Percentiles rank a stretch among this genome's conserved stretches.
These are phyloP conservation scores for Gilbertella persicaria DNA, from an alignment of 371 early-diverging fungal genomes.

Conservation along the genomic window DNA sequence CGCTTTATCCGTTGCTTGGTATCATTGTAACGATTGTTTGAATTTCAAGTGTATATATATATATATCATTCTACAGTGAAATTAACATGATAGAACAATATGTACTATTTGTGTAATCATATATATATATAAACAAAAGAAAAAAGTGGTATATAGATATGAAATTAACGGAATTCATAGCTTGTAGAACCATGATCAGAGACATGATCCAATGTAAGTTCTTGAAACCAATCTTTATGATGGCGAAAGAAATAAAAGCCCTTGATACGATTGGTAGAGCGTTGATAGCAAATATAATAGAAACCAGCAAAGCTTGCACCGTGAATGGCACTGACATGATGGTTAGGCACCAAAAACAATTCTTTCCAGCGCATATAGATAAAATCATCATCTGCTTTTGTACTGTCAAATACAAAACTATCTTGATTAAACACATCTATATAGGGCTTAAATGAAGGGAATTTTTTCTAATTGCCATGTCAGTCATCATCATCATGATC, in stretches of 20 bases:
- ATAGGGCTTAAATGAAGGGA: constrained; percentile 53
- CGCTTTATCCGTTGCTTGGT: no score
- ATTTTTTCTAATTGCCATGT: constrained; percentile 13
- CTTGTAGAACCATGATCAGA: constrained; percentile 47
- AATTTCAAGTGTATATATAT: no score
- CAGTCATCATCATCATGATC: background rate
- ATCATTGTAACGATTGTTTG: no score
- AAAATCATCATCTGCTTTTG: constrained; percentile 59
- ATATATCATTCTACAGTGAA: no score
- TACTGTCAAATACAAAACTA: constrained; percentile 64
- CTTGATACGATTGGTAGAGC: constrained; percentile 71
- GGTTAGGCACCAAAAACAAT: constrained; percentile 93
- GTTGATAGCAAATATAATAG: constrained; percentile 90
- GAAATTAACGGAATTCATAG: constrained; percentile 51
- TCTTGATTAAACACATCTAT: constrained; percentile 67
- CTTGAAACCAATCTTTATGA: constrained; percentile 68
- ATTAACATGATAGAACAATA: background rate
- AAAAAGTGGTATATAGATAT: background rate
- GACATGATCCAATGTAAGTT: constrained; percentile 57
- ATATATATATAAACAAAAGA: background rate
- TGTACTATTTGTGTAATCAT: background rate
- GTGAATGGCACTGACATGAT: constrained; percentile 76
- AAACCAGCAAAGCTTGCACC: constrained; percentile 96
- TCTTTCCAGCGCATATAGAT: constrained; percentile 98
- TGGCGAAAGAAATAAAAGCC: constrained; percentile 84